Conservation (phyloP, 495 filamentous ascomycete genomes). For the Aspergillus egyptiacus region DNA sequence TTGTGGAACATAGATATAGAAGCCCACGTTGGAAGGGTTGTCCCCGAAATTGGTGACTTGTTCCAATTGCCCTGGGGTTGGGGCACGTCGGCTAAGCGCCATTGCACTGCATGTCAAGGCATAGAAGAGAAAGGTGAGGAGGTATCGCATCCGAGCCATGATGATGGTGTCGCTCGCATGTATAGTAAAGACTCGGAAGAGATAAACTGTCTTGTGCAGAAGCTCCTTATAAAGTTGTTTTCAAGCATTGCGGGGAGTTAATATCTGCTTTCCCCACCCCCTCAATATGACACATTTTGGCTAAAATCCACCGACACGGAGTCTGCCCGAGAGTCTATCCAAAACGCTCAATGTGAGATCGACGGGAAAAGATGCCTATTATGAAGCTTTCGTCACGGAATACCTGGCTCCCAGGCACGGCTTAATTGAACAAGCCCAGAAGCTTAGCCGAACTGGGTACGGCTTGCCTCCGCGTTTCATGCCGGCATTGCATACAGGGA, state of each 20-base stretch:
- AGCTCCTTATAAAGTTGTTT: neutral
- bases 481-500: no score
- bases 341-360: neutral
- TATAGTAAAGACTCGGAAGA: neutral
- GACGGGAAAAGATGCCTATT: neutral
- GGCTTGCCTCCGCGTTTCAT: neutral
- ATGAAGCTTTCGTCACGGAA: neutral
- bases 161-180: neutral
- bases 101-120: constrained; percentile 8
- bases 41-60: constrained; percentile 27
- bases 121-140: constrained; percentile 10
- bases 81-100: neutral
- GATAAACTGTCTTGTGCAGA: neutral
- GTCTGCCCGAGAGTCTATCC: neutral
- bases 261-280: neutral
- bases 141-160: neutral
- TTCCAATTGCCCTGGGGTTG: constrained; percentile 14
- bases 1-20: constrained; percentile 52
- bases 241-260: neutral
- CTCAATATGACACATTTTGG: neutral
- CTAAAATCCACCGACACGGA: neutral
- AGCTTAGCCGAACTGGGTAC: neutral
- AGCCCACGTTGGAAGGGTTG: constrained; percentile 40
- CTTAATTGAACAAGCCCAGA: neutral
- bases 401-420: neutral